Evolutionary conservation across 495 filamentous ascomycete genomes (phyloP).

Genomic region (Penicillium simplicissimum): DNA sequence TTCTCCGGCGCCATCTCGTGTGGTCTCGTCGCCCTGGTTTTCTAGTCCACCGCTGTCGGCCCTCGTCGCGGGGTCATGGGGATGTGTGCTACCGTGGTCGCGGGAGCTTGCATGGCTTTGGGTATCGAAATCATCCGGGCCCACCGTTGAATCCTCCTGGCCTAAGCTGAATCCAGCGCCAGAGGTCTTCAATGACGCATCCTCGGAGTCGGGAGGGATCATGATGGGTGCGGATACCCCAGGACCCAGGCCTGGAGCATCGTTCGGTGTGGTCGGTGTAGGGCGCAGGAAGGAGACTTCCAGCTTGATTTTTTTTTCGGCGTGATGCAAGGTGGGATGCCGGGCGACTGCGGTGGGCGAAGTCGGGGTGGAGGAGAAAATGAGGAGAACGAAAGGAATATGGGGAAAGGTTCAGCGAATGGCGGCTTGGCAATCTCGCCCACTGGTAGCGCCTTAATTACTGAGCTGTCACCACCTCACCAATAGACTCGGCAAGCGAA

Average conservation of each 20-base stretch:
- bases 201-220: conserved; percentile 44
- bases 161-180: conserved; percentile 25
- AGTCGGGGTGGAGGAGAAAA: conserved; percentile 17
- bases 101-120: conserved; percentile 50
- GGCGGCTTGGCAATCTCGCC: conserved; percentile 37
- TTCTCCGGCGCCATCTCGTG: conserved; percentile 21
- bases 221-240: conserved; percentile 49
- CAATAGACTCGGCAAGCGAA: conserved; percentile 1
- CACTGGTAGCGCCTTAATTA: conserved; percentile 23
- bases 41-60: conserved; percentile 27
- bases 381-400: conserved; percentile 33
- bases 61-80: conserved; percentile 27
- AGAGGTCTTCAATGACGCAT: conserved; percentile 40
- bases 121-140: conserved; percentile 43
- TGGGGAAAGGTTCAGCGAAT: conserved; percentile 40
- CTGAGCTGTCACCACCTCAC: conserved; percentile 8
- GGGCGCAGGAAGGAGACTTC: conserved; percentile 10
- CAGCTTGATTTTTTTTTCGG: neutral
- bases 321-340: conserved; percentile 1
- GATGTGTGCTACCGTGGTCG: conserved; percentile 37
- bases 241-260: conserved; percentile 42
- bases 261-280: conserved; percentile 30
- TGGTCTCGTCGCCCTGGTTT: conserved; percentile 26
- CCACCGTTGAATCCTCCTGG: conserved; percentile 33
- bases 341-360: conserved; percentile 2